A percentile compares a stretch with the other conserved stretches of the same genome.
Conservation (phyloP, 176 grass and related monocot genomes). For the Neostapfia colusana region DNA sequence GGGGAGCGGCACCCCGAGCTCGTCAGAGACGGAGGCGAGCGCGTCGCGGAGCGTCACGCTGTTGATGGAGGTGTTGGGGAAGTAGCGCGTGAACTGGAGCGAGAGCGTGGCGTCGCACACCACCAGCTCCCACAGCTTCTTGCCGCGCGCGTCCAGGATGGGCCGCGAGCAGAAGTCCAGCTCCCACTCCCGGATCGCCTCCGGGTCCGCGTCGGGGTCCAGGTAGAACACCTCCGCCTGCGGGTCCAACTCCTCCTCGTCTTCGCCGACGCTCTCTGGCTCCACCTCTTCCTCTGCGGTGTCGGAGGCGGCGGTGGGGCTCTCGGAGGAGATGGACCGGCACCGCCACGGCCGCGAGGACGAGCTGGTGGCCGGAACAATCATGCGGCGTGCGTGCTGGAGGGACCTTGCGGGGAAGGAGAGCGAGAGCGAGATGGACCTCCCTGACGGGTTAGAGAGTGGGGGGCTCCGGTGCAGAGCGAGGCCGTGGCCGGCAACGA, state of each 20-base stretch:
- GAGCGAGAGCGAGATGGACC: background rate
- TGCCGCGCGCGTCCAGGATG: slow-evolving; percentile 76
- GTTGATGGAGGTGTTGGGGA: slow-evolving; percentile 98
- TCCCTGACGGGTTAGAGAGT: slow-evolving; percentile 26
- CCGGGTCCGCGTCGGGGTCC: slow-evolving; percentile 62
- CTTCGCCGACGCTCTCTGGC: slow-evolving; percentile 14
- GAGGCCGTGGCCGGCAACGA: slow-evolving; percentile 43
- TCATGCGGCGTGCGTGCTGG: slow-evolving; percentile 25
- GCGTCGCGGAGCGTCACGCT: slow-evolving; percentile 90
- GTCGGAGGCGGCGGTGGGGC: slow-evolving; percentile 47
- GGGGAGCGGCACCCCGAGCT: slow-evolving; percentile 67
- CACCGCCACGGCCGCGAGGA: slow-evolving; percentile 28
- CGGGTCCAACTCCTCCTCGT: slow-evolving; percentile 48
- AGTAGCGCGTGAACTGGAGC: slow-evolving; percentile 96
- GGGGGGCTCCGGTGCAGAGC: slow-evolving; percentile 33
- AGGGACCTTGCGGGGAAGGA: slow-evolving; percentile 20
- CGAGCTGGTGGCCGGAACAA: slow-evolving; percentile 1
- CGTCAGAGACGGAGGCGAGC: slow-evolving; percentile 55
- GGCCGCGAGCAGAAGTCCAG: slow-evolving; percentile 96
- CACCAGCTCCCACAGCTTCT: slow-evolving; percentile 98
- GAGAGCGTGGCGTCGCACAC: slow-evolving; percentile 89
- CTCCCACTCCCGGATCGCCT: slow-evolving; percentile 84
- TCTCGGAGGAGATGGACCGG: slow-evolving; percentile 50
- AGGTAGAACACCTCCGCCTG: slow-evolving; percentile 83
- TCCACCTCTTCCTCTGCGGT: slow-evolving; percentile 46